Evolutionary conservation across 2,329 filamentous ascomycete species (phyloP).

Genomic region (Aspergillus sp.): DNA sequence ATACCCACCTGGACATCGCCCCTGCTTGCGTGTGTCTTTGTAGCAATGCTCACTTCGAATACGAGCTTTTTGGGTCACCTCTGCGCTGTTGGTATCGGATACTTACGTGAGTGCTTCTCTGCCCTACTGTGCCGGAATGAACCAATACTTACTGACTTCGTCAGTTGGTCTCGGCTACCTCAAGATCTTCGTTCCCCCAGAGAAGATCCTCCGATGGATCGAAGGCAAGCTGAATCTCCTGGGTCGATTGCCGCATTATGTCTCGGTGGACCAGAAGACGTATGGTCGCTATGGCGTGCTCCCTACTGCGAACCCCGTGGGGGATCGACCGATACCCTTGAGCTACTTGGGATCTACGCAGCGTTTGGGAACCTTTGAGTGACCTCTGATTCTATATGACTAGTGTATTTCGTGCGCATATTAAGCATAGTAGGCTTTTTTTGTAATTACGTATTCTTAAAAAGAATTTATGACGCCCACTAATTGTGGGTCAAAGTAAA

Average conservation of each 20-base stretch:
- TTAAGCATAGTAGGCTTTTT: slow-evolving; percentile 11
- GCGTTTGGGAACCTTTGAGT: slow-evolving; percentile 47
- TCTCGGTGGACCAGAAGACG: slow-evolving; percentile 91
- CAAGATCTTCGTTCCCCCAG: slow-evolving; percentile 80
- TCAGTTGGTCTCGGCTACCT: slow-evolving; percentile 78
- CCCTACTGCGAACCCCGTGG: slow-evolving; percentile 45
- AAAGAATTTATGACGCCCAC: neutral
- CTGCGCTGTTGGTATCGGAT: slow-evolving; percentile 74
- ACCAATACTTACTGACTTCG: neutral
- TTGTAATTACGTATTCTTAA: neutral
- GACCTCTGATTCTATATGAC: neutral
- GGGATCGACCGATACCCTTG: slow-evolving; percentile 38
- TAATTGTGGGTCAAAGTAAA: slow-evolving; percentile 2
- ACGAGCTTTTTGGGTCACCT: slow-evolving; percentile 82
- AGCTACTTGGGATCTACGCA: slow-evolving; percentile 57
- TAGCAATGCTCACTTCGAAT: slow-evolving; percentile 67
- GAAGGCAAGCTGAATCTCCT: slow-evolving; percentile 82
- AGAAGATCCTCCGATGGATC: slow-evolving; percentile 78
- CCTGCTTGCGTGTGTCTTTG: slow-evolving; percentile 64
- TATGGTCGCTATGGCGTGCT: slow-evolving; percentile 87
- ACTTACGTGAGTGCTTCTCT: slow-evolving; percentile 58
- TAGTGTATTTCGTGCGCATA: slow-evolving; percentile 25
- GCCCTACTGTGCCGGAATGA: neutral
- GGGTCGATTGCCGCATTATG: slow-evolving; percentile 77
- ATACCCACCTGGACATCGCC: slow-evolving; percentile 93